Conservation (phyloP, 2,329 filamentous ascomycete genomes). For the Sclerotinia borealis region DNA sequence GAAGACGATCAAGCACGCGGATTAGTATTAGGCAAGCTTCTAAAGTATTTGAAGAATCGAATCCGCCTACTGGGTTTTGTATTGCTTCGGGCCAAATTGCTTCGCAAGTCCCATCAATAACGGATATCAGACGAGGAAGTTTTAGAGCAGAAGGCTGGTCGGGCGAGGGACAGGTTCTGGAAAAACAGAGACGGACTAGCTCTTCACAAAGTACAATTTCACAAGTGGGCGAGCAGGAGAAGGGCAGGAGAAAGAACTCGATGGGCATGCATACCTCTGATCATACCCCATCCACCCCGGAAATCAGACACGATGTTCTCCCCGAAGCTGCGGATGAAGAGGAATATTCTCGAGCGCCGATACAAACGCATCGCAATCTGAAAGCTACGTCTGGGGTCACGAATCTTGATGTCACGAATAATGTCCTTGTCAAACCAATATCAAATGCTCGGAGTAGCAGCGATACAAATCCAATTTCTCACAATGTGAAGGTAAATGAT, state of each 20-base stretch:
- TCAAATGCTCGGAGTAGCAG: constrained; percentile 15
- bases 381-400: not conserved
- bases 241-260: constrained; percentile 16
- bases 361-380: not conserved
- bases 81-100: constrained; percentile 42
- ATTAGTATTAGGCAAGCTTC: constrained; percentile 29
- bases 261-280: constrained; percentile 12
- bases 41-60: constrained; percentile 40
- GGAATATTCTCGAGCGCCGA: not conserved
- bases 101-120: constrained; percentile 28
- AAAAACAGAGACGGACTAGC: constrained; percentile 27
- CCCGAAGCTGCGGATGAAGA: constrained; percentile 21
- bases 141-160: constrained; percentile 31
- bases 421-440: not conserved
- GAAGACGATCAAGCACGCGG: constrained; percentile 20
- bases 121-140: constrained; percentile 30
- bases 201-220: constrained; percentile 19
- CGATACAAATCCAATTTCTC: constrained; percentile 20
- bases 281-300: constrained; percentile 5
- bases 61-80: constrained; percentile 42
- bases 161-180: constrained; percentile 29
- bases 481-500: constrained; percentile 15
- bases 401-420: not conserved
- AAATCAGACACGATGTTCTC: constrained; percentile 20
- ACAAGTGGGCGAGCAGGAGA: constrained; percentile 15